Evolutionary conservation across 1,139 yeast genomes (phyloP).

Genomic region (Zygoascus hellenicus): DNA sequence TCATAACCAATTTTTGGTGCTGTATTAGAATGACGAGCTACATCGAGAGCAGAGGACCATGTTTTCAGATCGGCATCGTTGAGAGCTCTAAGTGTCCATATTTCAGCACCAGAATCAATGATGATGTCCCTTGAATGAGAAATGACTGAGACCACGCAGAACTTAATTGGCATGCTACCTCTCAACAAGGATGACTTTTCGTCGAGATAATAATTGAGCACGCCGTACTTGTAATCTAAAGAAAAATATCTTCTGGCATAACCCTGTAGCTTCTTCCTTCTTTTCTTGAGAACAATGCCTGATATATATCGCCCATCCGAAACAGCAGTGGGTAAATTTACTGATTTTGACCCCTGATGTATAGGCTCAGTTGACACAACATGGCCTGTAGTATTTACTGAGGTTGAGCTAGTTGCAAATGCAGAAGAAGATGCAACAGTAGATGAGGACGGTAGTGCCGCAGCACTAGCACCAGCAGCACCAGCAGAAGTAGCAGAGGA

Average conservation of each 20-base stretch:
- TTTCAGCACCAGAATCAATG: slow-evolving; percentile 92
- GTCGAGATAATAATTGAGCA: slow-evolving; percentile 74
- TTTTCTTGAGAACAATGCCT: slow-evolving; percentile 72
- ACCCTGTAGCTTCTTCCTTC: slow-evolving; percentile 77
- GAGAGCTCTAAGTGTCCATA: slow-evolving; percentile 79
- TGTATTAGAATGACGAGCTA: slow-evolving; percentile 6
- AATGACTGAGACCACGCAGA: slow-evolving; percentile 77
- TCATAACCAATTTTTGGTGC: background rate
- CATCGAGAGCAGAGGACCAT: slow-evolving; percentile 43
- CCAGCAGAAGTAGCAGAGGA: background rate
- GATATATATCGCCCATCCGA: slow-evolving; percentile 41
- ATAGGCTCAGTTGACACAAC: slow-evolving; percentile 9
- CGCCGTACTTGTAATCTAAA: slow-evolving; percentile 74
- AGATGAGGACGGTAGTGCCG: background rate
- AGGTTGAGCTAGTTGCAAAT: background rate
- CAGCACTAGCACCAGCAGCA: background rate
- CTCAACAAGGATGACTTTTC: slow-evolving; percentile 64
- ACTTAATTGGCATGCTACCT: slow-evolving; percentile 86
- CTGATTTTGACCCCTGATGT: slow-evolving; percentile 4
- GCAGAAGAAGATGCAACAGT: slow-evolving; percentile 5
- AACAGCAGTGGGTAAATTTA: slow-evolving; percentile 19
- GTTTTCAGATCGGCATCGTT: slow-evolving; percentile 60
- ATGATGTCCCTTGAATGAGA: slow-evolving; percentile 62
- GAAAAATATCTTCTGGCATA: slow-evolving; percentile 80
- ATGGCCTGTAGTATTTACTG: background rate